A percentile compares a stretch with the other conserved stretches of the same genome.
These are phyloP conservation scores for Aspergillus sp. DNA, from an alignment of 2,329 filamentous ascomycete species.

Conservation along the genomic window DNA sequence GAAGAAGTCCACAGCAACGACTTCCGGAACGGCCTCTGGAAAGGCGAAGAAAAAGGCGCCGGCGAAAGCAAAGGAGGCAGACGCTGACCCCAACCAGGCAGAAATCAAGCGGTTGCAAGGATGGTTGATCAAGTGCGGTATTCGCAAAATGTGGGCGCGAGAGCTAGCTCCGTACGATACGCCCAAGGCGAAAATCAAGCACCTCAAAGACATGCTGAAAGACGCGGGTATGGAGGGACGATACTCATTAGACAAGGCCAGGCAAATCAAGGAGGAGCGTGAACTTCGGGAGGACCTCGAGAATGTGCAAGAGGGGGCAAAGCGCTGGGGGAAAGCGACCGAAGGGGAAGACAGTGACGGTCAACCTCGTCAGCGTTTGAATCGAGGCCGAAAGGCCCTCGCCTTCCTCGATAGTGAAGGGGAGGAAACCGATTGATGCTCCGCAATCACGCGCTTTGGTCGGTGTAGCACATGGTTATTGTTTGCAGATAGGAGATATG, in stretches of 20 bases:
- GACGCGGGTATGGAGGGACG: conserved; percentile 86
- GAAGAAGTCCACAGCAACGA: conserved; percentile 31
- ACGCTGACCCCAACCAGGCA: conserved; percentile 63
- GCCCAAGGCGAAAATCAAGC: conserved; percentile 73
- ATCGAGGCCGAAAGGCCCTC: conserved; percentile 46
- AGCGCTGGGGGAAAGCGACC: conserved; percentile 66
- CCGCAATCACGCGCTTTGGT: background rate
- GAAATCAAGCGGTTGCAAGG: conserved; percentile 87
- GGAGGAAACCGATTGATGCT: conserved; percentile 56
- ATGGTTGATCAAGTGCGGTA: conserved; percentile 84
- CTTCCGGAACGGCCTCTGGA: conserved; percentile 15
- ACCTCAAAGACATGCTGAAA: conserved; percentile 74
- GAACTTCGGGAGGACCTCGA: conserved; percentile 84
- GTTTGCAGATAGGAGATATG: background rate
- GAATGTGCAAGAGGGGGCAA: conserved; percentile 77
- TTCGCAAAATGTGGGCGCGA: conserved; percentile 86
- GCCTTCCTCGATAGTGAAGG: conserved; percentile 68
- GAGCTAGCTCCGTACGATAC: conserved; percentile 78
- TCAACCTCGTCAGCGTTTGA: conserved; percentile 40
- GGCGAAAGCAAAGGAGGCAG: conserved; percentile 46
- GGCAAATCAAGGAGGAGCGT: conserved; percentile 80
- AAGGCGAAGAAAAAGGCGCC: conserved; percentile 33
- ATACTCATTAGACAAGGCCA: conserved; percentile 80
- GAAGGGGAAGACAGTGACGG: conserved; percentile 44
- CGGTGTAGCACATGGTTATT: conserved; percentile 2